These are phyloP conservation scores for Trichoderma polysporum DNA, from an alignment of 2,329 filamentous ascomycete species.

Conservation along the genomic window DNA sequence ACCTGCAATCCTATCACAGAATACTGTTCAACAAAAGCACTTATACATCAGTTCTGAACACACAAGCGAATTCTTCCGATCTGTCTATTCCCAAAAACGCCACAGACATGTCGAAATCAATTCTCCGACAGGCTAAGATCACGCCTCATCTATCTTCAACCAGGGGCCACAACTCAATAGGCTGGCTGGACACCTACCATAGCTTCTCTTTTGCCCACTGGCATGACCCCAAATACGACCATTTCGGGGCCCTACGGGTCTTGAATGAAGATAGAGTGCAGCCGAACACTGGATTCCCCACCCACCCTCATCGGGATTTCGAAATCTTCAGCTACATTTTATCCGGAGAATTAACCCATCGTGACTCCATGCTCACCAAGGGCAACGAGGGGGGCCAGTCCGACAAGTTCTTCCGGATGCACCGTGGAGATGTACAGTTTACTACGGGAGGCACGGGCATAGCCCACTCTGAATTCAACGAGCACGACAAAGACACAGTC, in stretches of 20 bases:
- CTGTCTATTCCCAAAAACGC: slow-evolving; percentile 38
- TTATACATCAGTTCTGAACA: slow-evolving; percentile 20
- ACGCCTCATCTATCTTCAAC: slow-evolving; percentile 68
- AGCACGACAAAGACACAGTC: slow-evolving; percentile 67
- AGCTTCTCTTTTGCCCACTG: slow-evolving; percentile 78
- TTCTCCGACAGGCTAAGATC: slow-evolving; percentile 67
- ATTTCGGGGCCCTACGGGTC: slow-evolving; percentile 76
- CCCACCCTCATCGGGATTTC: slow-evolving; percentile 81
- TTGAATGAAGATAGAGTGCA: slow-evolving; percentile 87
- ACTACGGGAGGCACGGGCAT: slow-evolving; percentile 82
- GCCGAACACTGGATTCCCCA: slow-evolving; percentile 74
- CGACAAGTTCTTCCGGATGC: slow-evolving; percentile 69
- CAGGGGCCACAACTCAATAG: slow-evolving; percentile 73
- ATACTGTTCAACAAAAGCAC: slow-evolving; percentile 25
- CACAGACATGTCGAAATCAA: slow-evolving; percentile 58
- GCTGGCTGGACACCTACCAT: slow-evolving; percentile 86
- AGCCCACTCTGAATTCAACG: slow-evolving; percentile 79
- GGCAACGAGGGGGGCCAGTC: slow-evolving; percentile 58
- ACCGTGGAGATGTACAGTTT: slow-evolving; percentile 82
- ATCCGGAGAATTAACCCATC: slow-evolving; percentile 82
- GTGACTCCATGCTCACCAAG: slow-evolving; percentile 79
- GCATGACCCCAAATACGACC: slow-evolving; percentile 65
- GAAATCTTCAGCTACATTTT: slow-evolving; percentile 90
- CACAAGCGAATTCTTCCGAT: slow-evolving; percentile 20
- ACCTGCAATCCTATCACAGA: slow-evolving; percentile 24